Evolutionary conservation across 1,284 basidiomycete species (phyloP), one percentile per base, ranked within the genome.

Genomic region (Calocybe gambosa): DNA sequence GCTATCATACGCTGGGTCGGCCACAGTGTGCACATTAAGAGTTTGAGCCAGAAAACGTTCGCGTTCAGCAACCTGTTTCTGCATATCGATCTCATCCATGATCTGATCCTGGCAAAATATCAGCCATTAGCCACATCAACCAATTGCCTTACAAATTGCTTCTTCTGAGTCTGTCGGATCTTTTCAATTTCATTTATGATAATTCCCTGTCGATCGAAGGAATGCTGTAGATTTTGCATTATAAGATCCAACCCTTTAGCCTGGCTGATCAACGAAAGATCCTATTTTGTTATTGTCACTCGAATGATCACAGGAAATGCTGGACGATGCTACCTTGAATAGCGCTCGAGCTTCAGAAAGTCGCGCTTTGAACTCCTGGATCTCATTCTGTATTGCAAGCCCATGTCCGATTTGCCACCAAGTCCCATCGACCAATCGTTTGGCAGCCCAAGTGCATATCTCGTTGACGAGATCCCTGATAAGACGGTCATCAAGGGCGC

Each of bases 401-500:
- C 52, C 50, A 16, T 51, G 35, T 3, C 23, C 39, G 4, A 53
- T 41, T 5, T 43, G 36, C 5, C 19, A 36, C 52, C 52, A 54
- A n/a, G 47, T 46, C 15, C 42, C 43, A 40, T 54, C 52, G 2
- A 37, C 50, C 45, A 54, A 34, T 40, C 52, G 44, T 3, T 42
- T 35, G 5, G 16, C 35, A 12, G 52, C 52, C 52, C 52, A 54
- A 37, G 13, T 26, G 37, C 52, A 54, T 20, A 54, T 47, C 18
- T 51, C 50, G 36, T 51, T 39, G n/a, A 54, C 41, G 9, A 54
- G 33, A 21, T 41, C 39, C 1, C 52, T 54, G 36, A 23, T 4
- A 23, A n/a, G 9, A 40, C 23, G 25, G 10, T 12, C 13, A 3
- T 9, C 10, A 12, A n/a, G 2, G 13, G 28, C 8, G 13, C n/a